Evolutionary conservation across 176 grass and related monocot species (phyloP).

Genomic region (Triticum urartu): DNA sequence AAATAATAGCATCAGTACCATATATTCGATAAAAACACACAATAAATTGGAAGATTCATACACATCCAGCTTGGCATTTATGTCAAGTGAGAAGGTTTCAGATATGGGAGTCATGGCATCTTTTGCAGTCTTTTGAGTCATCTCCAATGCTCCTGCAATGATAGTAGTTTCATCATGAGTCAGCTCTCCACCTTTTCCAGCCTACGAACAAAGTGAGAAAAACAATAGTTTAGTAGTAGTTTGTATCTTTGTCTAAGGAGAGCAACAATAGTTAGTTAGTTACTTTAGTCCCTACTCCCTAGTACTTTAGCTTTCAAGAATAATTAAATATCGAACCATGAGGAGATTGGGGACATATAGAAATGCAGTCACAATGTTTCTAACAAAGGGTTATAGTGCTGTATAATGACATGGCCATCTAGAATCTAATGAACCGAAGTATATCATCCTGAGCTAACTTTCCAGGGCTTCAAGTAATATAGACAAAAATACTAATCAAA

Average conservation of each 20-base stretch:
- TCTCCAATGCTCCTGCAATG: slow-evolving; percentile 92
- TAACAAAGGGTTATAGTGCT: background rate
- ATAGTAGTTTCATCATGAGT: slow-evolving; percentile 99
- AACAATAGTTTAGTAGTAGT: slow-evolving; percentile 41
- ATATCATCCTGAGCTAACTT: slow-evolving; percentile 2
- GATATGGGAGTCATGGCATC: slow-evolving; percentile 81
- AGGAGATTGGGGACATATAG: background rate
- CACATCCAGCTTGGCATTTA: slow-evolving; percentile 92
- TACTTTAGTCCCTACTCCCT: background rate
- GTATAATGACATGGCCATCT: background rate
- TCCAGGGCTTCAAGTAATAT: background rate
- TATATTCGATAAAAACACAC: background rate
- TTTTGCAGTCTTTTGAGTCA: slow-evolving; percentile 87
- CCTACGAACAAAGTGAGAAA: slow-evolving; percentile 60
- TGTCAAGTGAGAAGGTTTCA: slow-evolving; percentile 83
- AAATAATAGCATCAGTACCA: slow-evolving; percentile 24
- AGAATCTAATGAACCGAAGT: background rate
- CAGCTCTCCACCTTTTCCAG: slow-evolving; percentile 98
- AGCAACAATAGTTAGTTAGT: background rate
- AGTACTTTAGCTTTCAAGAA: background rate
- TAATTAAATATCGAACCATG: background rate
- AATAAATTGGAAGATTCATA: slow-evolving; percentile 44
- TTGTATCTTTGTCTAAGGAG: slow-evolving; percentile 3
- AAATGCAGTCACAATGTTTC: background rate
- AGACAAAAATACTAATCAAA: background rate